A percentile compares a stretch with the other conserved stretches of the same genome.
Conservation (phyloP, 2,329 filamentous ascomycete species). For the Penicillium sp. region DNA sequence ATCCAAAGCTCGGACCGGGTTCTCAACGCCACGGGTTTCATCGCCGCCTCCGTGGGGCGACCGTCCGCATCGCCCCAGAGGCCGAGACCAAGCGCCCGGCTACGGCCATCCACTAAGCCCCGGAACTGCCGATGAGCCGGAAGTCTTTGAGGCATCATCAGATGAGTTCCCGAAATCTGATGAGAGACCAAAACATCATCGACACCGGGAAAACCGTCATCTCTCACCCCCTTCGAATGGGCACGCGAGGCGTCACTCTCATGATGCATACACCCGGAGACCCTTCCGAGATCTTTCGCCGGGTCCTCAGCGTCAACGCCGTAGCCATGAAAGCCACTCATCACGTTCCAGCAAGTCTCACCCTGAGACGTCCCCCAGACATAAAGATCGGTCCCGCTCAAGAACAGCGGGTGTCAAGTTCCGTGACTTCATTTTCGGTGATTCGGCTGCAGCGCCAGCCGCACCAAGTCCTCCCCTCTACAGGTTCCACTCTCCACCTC, state of each 20-base stretch:
- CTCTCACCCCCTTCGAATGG: constrained; percentile 29
- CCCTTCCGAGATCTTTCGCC: constrained; percentile 33
- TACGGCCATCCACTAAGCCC: constrained; percentile 22
- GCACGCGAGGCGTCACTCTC: constrained; percentile 37
- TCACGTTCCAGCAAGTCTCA: constrained; percentile 13
- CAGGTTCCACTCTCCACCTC: constrained; percentile 9
- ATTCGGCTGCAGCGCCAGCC: constrained; percentile 10
- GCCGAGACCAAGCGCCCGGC: constrained; percentile 22
- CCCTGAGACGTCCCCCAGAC: constrained; percentile 10
- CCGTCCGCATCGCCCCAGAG: constrained; percentile 19
- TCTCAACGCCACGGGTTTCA: constrained; percentile 27
- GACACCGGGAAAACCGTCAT: constrained; percentile 21
- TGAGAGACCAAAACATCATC: constrained; percentile 17
- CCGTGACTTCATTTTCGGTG: constrained; percentile 28
- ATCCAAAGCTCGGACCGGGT: constrained; percentile 14
- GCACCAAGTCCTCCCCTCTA: constrained; percentile 21
- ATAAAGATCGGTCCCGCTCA: constrained; percentile 17
- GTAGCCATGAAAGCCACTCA: constrained; percentile 10
- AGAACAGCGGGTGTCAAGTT: constrained; percentile 25
- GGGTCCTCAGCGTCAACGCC: constrained; percentile 9
- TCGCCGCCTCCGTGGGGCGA: constrained; percentile 29
- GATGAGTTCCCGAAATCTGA: constrained; percentile 19
- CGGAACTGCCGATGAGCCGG: constrained; percentile 19
- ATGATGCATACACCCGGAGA: constrained; percentile 37
- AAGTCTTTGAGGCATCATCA: constrained; percentile 31